Base-by-base conservation (phyloP, 805 yeast species). In the Nakazawaea molendinolei region DNA sequence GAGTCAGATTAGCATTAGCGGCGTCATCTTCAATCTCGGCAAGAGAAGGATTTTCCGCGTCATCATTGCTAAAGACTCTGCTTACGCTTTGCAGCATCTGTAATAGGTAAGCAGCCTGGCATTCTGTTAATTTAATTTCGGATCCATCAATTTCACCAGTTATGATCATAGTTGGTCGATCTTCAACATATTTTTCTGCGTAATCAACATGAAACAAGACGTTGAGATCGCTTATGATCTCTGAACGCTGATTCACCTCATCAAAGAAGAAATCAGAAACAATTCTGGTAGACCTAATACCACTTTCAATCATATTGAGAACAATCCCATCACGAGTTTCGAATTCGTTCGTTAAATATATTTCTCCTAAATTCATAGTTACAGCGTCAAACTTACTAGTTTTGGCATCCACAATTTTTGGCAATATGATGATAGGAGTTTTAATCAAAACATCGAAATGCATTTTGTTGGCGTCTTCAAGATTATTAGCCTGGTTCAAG, bases 341-440 rank as follows among this genome's bases (percentile, higher is more conserved):
- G 51, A 85, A 87, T 8, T 55, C 55, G 53, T 89, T 92, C 3
- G 66, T 60, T 13, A 87, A 74, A 45, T 71, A 79, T 8, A 92
- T 60, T 51, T 90, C 95, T 44, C 98, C 98, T 34, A 89, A 65
- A 47, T 85, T 75, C 13, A 81, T 74, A 0, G 82, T 76, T 23
- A 90, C 52, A 14, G 71, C 60, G 49, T 90, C 90, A 48, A 70
- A 75, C 3, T 59, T 47, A 22, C 60, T 60, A 2, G 48, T 51
- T 1, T 56, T 51, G 4, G 63, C 63, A 29, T 68, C 70, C 3
- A 68, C 61, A 0, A 72, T 43, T 36, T 68, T 68, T 0, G 97
- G 95, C 49, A 87, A 86, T 2, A 81, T 75, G 24, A 92, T 63
- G 8, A 81, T 81, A 0, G 98, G 99, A 1, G 97, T 86, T 35